Base-by-base conservation (phyloP, 805 yeast genomes). In the Wickerhamomyces queroliae region DNA sequence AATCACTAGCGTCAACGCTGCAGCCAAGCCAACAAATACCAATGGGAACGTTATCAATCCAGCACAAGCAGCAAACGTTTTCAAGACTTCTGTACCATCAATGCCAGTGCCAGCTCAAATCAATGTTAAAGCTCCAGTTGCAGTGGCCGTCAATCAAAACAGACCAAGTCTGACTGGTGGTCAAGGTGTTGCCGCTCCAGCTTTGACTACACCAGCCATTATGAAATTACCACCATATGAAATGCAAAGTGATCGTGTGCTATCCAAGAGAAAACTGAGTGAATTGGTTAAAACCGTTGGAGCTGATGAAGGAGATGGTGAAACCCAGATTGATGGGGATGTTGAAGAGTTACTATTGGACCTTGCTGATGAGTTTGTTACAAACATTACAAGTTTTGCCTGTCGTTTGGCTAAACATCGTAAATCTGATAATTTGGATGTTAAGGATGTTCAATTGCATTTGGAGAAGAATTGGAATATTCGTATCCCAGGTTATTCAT, bases 401-500 rank as follows among this genome's bases (percentile, higher is more conserved):
- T 91, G 98, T 58, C 76, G 95, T 39, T 69, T 93, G 48, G 98
- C 99, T 18, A 93, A 93, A 59, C 97, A 91, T 57, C 74, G 99
- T 50, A 88, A 86, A 55, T 78, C 87, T 7, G 96, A 91, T 44
- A 76, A 83, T 27, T 67, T 93, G 20, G 98, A 91, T 48, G 87
- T 85, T 13, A 79, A 80, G 50, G 99, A 93, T 59, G 76, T 95
- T 37, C 98, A 93, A 60, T 63, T 93, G 41, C 96, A 93, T 59
- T 68, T 93, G 51, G 96, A 89, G 53, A 76, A 85, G 52, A 89
- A 90, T 61, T 91, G 96, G 97, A 90, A 91, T 60, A 87, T 93
- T 40, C 78, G 95, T 50, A 76, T 91, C 23, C 98, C 99, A 0
- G 99, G 98, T 4, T 89, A 80, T 61, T 76, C 95, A 10, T 79